Conservation (phyloP, 345 rosid genomes). For the Conringia planisiliqua region DNA sequence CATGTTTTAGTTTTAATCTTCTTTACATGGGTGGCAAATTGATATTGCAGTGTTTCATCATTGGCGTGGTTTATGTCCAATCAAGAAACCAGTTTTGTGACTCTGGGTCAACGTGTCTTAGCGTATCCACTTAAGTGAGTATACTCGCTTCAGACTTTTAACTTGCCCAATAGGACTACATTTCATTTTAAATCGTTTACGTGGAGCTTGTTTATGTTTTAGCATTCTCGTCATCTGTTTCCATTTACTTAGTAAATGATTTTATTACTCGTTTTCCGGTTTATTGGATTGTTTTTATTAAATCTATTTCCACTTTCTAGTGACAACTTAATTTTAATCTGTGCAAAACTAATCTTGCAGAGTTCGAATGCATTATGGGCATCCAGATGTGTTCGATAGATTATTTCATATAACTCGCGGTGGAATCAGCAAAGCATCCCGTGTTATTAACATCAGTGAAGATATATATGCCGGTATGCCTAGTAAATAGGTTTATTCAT, state of each 20-base stretch:
- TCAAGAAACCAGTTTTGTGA: conserved; percentile 99
- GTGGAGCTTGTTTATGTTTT: conserved; percentile 12
- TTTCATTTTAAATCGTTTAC: neutral
- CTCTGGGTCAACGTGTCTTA: conserved; percentile 91
- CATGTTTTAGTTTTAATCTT: conserved; percentile 16
- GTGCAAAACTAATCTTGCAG: conserved; percentile 48
- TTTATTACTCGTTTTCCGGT: neutral
- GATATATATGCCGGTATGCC: conserved; percentile 89
- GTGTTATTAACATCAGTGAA: conserved; percentile 95
- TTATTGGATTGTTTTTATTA: neutral
- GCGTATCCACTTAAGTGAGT: conserved; percentile 95
- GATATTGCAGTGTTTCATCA: conserved; percentile 86
- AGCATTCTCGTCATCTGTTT: neutral
- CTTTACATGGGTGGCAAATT: conserved; percentile 26
- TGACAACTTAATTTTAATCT: conserved; percentile 8
- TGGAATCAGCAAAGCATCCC: conserved; percentile 97
- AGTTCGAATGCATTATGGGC: conserved; percentile 99
- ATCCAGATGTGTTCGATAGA: conserved; percentile 98
- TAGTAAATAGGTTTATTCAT: neutral
- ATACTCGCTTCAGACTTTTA: neutral
- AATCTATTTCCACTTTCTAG: neutral
- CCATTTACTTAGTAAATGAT: neutral
- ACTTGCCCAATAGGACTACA: neutral
- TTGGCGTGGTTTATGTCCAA: conserved; percentile 99
- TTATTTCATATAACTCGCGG: conserved; percentile 95